These are phyloP conservation scores for Ophiostoma himal-ulmi DNA, from an alignment of 2,329 filamentous ascomycete species.

Conservation along the genomic window DNA sequence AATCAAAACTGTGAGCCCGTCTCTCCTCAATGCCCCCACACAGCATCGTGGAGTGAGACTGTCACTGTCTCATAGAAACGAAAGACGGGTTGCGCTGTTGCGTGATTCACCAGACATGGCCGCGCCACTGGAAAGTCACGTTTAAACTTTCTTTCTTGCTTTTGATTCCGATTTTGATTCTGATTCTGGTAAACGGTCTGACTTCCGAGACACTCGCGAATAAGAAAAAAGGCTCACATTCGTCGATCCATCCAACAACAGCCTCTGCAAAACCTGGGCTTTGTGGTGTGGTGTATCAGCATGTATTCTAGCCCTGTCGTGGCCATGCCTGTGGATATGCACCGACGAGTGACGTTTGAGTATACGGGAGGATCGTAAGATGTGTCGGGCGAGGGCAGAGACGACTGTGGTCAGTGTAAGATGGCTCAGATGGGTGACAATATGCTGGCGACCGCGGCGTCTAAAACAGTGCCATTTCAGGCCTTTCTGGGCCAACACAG, in stretches of 20 bases:
- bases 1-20: not conserved
- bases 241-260: not conserved
- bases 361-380: not conserved
- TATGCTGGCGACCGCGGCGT: not conserved
- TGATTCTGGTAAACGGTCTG: not conserved
- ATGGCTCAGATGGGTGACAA: not conserved
- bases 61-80: not conserved
- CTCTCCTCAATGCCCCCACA: not conserved
- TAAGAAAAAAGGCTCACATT: not conserved
- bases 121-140: slow-evolving; percentile 5
- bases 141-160: not conserved
- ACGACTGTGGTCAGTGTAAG: not conserved
- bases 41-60: not conserved
- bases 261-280: not conserved
- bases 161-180: not conserved
- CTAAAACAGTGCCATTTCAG: not conserved
- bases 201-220: not conserved
- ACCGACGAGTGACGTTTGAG: not conserved
- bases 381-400: not conserved
- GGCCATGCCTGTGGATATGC: not conserved
- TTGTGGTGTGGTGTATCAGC: slow-evolving; percentile 7
- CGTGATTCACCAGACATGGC: slow-evolving; percentile 2
- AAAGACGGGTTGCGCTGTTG: slow-evolving; percentile 2
- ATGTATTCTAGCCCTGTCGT: slow-evolving; percentile 2
- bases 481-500: too few species aligned